Evolutionary conservation across 495 filamentous ascomycete genomes (phyloP).

Genomic region (Aspergillus leporis): DNA sequence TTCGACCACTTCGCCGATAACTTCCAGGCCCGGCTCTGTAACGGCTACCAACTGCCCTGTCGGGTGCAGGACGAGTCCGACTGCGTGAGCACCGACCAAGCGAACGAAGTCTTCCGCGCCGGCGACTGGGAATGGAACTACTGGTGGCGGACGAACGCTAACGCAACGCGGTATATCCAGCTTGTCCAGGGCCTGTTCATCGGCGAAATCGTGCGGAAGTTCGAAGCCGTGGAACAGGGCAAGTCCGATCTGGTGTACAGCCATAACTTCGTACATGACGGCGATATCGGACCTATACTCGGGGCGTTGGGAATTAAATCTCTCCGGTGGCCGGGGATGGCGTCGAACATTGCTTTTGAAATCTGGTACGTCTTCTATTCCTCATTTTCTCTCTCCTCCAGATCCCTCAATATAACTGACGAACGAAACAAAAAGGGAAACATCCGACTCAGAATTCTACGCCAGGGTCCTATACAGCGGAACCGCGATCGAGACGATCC

Average conservation of each 20-base stretch:
- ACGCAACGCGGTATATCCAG: slow-evolving; percentile 41
- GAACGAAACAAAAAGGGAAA: slow-evolving; percentile 25
- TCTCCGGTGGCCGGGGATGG: slow-evolving; percentile 40
- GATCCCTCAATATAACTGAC: slow-evolving; percentile 4
- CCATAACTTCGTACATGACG: slow-evolving; percentile 39
- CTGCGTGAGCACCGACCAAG: slow-evolving; percentile 37
- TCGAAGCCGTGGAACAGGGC: slow-evolving; percentile 32
- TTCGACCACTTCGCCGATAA: slow-evolving; percentile 50
- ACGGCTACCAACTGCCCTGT: slow-evolving; percentile 43
- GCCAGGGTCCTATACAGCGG: slow-evolving; percentile 45
- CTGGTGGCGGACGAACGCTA: slow-evolving; percentile 41
- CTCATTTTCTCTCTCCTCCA: too few species aligned
- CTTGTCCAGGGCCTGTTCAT: slow-evolving; percentile 44
- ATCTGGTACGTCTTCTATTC: slow-evolving; percentile 26
- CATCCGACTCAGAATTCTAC: slow-evolving; percentile 23
- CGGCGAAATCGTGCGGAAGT: slow-evolving; percentile 36
- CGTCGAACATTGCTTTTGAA: slow-evolving; percentile 36
- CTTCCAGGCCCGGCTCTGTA: slow-evolving; percentile 46
- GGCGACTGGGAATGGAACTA: slow-evolving; percentile 51
- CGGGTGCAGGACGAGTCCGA: slow-evolving; percentile 26
- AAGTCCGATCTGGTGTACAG: slow-evolving; percentile 28
- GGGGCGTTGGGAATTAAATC: slow-evolving; percentile 32
- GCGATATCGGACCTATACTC: slow-evolving; percentile 34
- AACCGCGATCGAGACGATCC: slow-evolving; percentile 30
- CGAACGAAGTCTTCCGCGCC: slow-evolving; percentile 43